Evolutionary conservation across 139 green algal species (phyloP), one percentile per base, ranked within the genome.

Genomic region (Coelastrella sp.): DNA sequence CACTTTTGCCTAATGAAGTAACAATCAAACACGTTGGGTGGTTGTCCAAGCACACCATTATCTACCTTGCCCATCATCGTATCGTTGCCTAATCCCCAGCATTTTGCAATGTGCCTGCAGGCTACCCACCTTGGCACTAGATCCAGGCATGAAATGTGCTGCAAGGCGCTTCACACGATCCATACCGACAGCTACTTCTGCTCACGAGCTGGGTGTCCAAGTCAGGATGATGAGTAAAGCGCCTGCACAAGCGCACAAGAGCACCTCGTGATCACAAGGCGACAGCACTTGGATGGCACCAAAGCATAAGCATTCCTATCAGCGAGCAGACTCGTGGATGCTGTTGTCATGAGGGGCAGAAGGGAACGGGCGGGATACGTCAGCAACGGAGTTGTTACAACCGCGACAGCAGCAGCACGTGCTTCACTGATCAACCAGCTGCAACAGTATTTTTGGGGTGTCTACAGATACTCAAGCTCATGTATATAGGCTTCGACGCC

Each of bases 1-100:
- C 5, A 99, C 97, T 83, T 98, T 98, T 40, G 87, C 79, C 91
- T 96, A 88, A n/a, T n/a, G n/a, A n/a, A n/a, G n/a, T n/a, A n/a
- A n/a, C n/a, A 43, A 35, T 27, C 34, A 53, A 11, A 38, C 43
- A 62, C 38, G 9, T 13, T n/a, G 38, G 11, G n/a, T n/a, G 6
- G 50, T 43, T 0, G 38, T 9, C 3, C 0, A n/a, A 5, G 19
- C 25, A 34, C 50, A 2, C n/a, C n/a, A n/a, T n/a, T n/a, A n/a
- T n/a, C n/a, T n/a, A n/a, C n/a, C n/a, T n/a, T n/a, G n/a, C n/a
- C n/a, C n/a, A n/a, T n/a, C n/a, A n/a, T n/a, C n/a, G n/a, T n/a
- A n/a, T n/a, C n/a, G n/a, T n/a, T n/a, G n/a, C n/a, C n/a, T n/a
- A n/a, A n/a, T n/a, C n/a, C n/a, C n/a, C n/a, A n/a, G n/a, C n/a